Conservation (phyloP, 345 rosid species). For the Erucastrum elatum region DNA sequence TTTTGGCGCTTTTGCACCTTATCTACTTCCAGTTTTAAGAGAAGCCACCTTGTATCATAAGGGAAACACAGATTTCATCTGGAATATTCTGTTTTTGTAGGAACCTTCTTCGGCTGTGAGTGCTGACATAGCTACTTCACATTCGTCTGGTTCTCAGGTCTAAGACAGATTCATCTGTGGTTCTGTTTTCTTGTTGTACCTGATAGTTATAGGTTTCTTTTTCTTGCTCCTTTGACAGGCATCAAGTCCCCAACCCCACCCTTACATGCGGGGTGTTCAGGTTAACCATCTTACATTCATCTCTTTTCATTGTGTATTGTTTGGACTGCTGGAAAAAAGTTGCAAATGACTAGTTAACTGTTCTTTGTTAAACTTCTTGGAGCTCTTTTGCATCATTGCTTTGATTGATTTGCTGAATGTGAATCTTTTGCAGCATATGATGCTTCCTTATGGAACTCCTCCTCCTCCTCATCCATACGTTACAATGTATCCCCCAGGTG, state of each 20-base stretch:
- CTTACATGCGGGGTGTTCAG: slow-evolving; percentile 99
- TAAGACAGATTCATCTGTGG: slow-evolving; percentile 16
- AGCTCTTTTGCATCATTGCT: slow-evolving; percentile 10
- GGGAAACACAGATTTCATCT: background rate
- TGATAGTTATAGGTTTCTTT: slow-evolving; percentile 8
- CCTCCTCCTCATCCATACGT: slow-evolving; percentile 85
- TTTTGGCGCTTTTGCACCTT: background rate
- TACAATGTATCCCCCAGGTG: slow-evolving; percentile 98
- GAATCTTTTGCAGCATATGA: slow-evolving; percentile 67
- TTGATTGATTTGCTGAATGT: slow-evolving; percentile 16
- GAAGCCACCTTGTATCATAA: background rate
- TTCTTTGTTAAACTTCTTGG: background rate
- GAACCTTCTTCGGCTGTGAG: slow-evolving; percentile 64
- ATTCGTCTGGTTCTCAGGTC: slow-evolving; percentile 98
- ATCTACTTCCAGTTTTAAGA: background rate
- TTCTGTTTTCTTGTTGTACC: slow-evolving; percentile 7
- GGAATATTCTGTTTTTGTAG: slow-evolving; percentile 45
- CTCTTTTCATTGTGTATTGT: background rate
- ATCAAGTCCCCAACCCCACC: slow-evolving; percentile 95
- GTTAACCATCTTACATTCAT: slow-evolving; percentile 40
- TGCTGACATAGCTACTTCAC: slow-evolving; percentile 67
- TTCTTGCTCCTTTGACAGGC: slow-evolving; percentile 49
- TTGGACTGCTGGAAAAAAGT: background rate
- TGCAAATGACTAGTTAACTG: background rate
- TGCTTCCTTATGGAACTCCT: slow-evolving; percentile 97